A percentile compares a stretch with the other conserved stretches of the same genome.
phyloP scores from a whole-genome alignment of 768 basidiomycete genomes.

The Tulasnella sp. region DNA sequence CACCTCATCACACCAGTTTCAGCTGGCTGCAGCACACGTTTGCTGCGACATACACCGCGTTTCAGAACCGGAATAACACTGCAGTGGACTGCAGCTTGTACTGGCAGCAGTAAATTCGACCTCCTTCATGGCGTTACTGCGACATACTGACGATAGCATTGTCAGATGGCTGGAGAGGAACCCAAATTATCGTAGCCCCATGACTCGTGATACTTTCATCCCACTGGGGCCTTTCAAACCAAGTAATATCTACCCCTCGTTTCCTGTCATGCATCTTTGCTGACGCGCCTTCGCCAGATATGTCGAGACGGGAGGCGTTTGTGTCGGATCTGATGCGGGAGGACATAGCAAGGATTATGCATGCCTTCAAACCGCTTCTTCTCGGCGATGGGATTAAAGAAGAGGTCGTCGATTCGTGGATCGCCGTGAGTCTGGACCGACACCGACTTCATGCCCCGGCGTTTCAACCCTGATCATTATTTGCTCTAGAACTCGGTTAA shows the following conservation, averaged over 20 bases:
- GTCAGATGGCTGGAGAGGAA: slow-evolving; percentile 6
- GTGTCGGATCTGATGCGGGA: not conserved
- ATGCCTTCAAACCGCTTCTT: slow-evolving; percentile 7
- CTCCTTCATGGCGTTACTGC: too few species aligned
- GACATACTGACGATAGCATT: not conserved
- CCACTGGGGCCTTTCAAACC: not conserved
- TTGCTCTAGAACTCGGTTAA: not conserved
- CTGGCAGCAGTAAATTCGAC: not conserved
- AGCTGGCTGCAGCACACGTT: slow-evolving; percentile 3
- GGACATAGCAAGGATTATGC: not conserved
- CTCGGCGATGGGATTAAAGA: not conserved
- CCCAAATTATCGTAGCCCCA: not conserved
- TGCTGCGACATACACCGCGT: not conserved
- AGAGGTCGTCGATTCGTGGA: not conserved
- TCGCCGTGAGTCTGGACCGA: not conserved
- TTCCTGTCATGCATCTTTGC: not conserved
- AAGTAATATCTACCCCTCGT: not conserved
- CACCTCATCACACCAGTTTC: not conserved
- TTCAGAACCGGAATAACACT: not conserved
- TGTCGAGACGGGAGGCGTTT: not conserved
- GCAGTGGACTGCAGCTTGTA: not conserved
- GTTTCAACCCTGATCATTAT: not conserved
- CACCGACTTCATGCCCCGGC: not conserved
- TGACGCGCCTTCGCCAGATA: not conserved
- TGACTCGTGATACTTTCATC: not conserved